Conservation (phyloP, 2,329 filamentous ascomycete genomes). For the Paraphaeosphaeria sporulosa region DNA sequence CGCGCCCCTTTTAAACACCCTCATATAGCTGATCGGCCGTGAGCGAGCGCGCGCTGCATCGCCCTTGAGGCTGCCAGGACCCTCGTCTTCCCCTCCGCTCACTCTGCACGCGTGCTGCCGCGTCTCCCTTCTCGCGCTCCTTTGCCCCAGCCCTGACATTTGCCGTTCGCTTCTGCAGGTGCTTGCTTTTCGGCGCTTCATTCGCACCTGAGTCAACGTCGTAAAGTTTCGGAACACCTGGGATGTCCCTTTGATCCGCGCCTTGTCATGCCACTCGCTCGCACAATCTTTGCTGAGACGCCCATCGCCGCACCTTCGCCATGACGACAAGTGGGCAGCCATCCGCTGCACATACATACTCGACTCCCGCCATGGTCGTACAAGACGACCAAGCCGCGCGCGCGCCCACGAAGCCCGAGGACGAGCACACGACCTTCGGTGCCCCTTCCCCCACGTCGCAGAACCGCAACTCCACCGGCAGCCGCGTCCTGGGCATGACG, state of each 20-base stretch:
- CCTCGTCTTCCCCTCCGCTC: constrained; percentile 3
- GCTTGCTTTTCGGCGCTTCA: constrained; percentile 29
- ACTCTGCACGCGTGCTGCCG: constrained; percentile 3
- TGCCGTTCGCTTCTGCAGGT: constrained; percentile 17
- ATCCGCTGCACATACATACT: constrained; percentile 17
- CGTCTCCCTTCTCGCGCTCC: constrained; percentile 18
- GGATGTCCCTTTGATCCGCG: constrained; percentile 18
- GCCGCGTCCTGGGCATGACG: constrained; percentile 49
- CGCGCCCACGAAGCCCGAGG: constrained; percentile 63
- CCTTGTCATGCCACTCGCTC: constrained; percentile 46
- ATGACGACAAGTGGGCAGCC: constrained; percentile 37
- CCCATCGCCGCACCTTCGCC: constrained; percentile 34
- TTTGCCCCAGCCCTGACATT: constrained; percentile 12
- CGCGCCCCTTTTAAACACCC: constrained; percentile 27
- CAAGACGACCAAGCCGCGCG: constrained; percentile 75
- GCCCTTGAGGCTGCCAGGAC: not conserved
- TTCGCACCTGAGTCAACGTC: constrained; percentile 24
- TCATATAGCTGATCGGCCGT: constrained; percentile 19
- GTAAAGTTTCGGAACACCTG: constrained; percentile 25
- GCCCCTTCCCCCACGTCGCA: constrained; percentile 25
- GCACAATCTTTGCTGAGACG: constrained; percentile 30
- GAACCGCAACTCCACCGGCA: constrained; percentile 45
- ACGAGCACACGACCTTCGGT: constrained; percentile 42
- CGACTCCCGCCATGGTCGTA: constrained; percentile 40
- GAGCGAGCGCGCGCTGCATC: constrained; percentile 11